Conservation (phyloP, 2,329 filamentous ascomycete genomes). For the Penicillium sclerotiorum region DNA sequence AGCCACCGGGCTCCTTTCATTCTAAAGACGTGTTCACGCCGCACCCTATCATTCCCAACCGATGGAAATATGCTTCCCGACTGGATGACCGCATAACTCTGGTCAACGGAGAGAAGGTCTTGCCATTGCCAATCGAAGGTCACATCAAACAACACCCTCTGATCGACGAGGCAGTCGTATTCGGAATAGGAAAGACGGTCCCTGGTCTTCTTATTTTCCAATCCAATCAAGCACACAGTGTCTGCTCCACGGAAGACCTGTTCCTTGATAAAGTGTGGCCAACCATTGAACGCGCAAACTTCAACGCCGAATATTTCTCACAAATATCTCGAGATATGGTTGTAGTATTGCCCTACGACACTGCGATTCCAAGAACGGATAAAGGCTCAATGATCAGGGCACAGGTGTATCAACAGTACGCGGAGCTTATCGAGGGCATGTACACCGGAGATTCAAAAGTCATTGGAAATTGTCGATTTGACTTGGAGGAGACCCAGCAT, state of each 20-base stretch:
- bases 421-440: slow-evolving; percentile 45
- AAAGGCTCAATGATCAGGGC: slow-evolving; percentile 58
- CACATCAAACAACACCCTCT: slow-evolving; percentile 35
- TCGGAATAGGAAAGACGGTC: slow-evolving; percentile 29
- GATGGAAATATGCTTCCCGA: slow-evolving; percentile 38
- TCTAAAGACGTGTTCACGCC: slow-evolving; percentile 37
- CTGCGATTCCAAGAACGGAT: slow-evolving; percentile 53
- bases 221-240: slow-evolving; percentile 21
- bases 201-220: slow-evolving; percentile 35
- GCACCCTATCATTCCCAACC: slow-evolving; percentile 31
- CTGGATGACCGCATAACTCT: slow-evolving; percentile 38
- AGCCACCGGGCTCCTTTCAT: slow-evolving; percentile 37
- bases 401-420: slow-evolving; percentile 51
- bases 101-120: slow-evolving; percentile 38
- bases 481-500: slow-evolving; percentile 34
- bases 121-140: slow-evolving; percentile 37
- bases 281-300: slow-evolving; percentile 42
- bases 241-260: slow-evolving; percentile 31
- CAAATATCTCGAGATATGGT: slow-evolving; percentile 49
- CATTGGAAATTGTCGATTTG: slow-evolving; percentile 33
- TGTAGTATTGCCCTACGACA: slow-evolving; percentile 34
- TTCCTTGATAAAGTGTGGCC: slow-evolving; percentile 44
- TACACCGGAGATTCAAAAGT: slow-evolving; percentile 25
- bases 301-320: slow-evolving; percentile 46
- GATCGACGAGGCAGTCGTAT: slow-evolving; percentile 35